A percentile compares a stretch with the other conserved stretches of the same genome.
phyloP scores from a whole-genome alignment of 192 early-diverging fungal species.

The Coemansia sp. region DNA sequence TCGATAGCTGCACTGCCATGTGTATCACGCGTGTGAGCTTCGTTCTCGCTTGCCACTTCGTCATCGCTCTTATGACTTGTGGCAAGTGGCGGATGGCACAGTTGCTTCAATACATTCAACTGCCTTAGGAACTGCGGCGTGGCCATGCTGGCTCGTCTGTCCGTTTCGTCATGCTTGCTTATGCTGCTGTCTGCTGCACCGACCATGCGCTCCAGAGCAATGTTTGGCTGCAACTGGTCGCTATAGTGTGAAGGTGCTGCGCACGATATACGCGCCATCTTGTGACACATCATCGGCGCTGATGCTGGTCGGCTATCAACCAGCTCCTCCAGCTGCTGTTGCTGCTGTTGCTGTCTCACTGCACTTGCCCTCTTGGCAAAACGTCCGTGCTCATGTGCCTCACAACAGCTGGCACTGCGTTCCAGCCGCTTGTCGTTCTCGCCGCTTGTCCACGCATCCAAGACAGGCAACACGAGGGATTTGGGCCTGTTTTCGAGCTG shows the following conservation, averaged over 20 bases:
- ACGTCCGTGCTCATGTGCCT: not conserved
- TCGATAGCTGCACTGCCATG: not conserved
- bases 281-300: conserved; percentile 2
- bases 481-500: not conserved
- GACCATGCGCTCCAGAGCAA: conserved; percentile 5
- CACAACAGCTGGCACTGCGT: conserved; percentile 33
- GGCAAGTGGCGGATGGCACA: no score
- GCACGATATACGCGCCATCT: conserved; percentile 17
- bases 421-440: conserved; percentile 8
- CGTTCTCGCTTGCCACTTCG: not conserved
- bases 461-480: no score
- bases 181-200: conserved; percentile 9
- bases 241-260: not conserved
- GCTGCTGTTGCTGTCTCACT: not conserved
- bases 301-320: not conserved
- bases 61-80: not conserved
- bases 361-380: not conserved
- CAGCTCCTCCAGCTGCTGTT: not conserved
- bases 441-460: not conserved
- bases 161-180: not conserved
- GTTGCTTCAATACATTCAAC: no score
- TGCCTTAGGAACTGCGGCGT: conserved; percentile 3
- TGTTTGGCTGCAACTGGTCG: not conserved
- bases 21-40: not conserved
- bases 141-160: not conserved